Percentiles rank a stretch among this genome's conserved stretches.
Conservation (phyloP, 129 eudicot species). For the Pittosporum tobira region DNA sequence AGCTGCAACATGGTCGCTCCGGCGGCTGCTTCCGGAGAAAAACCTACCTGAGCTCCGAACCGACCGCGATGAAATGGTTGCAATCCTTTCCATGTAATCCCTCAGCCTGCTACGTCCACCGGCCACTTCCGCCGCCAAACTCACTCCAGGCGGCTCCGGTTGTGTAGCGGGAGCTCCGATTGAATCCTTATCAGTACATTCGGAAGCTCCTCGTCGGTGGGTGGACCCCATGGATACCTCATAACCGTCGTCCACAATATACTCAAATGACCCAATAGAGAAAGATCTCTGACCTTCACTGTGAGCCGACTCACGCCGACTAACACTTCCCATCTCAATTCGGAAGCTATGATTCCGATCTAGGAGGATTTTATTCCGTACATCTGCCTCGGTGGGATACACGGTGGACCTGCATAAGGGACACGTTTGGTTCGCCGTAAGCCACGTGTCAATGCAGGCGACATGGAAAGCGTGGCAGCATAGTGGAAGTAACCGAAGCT, state of each 20-base stretch:
- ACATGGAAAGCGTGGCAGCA: constrained; percentile 78
- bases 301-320: constrained; percentile 29
- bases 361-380: constrained; percentile 25
- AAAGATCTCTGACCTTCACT: constrained; percentile 42
- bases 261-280: constrained; percentile 72
- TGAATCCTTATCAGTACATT: constrained; percentile 52
- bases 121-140: constrained; percentile 49
- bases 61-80: constrained; percentile 52
- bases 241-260: constrained; percentile 59
- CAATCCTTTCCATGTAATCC: constrained; percentile 68
- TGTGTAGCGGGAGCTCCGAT: constrained; percentile 11
- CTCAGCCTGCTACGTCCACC: constrained; percentile 63
- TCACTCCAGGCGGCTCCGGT: constrained; percentile 48
- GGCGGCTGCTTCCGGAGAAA: constrained; percentile 83
- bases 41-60: constrained; percentile 84
- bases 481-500: constrained; percentile 52
- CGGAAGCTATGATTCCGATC: constrained; percentile 37
- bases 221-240: constrained; percentile 52
- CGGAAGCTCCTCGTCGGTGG: constrained; percentile 32
- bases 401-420: constrained; percentile 72
- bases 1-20: constrained; percentile 37
- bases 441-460: constrained; percentile 65
- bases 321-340: constrained; percentile 66
- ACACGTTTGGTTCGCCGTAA: constrained; percentile 52
- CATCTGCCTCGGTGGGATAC: constrained; percentile 45